Conservation (phyloP, 495 filamentous ascomycete species). For the Neurospora tetraspora region DNA sequence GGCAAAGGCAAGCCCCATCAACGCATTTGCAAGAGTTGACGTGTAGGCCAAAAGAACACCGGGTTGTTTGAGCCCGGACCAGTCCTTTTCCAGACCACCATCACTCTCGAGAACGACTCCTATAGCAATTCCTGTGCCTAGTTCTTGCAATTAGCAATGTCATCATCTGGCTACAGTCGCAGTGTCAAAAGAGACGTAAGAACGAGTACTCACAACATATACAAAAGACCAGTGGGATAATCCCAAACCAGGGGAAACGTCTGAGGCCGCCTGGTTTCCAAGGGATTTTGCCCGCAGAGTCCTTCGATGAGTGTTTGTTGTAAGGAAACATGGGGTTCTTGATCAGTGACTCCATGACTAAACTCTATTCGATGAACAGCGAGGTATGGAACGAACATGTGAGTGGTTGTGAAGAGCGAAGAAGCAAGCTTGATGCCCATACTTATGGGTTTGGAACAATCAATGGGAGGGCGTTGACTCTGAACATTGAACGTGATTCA, state of each 20-base stretch:
- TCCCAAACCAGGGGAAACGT: background rate
- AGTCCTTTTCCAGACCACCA: accelerated
- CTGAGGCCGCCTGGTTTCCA: background rate
- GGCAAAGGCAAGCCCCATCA: background rate
- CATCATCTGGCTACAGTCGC: background rate
- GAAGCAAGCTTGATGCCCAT: background rate
- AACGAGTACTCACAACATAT: background rate
- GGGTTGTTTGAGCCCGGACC: background rate
- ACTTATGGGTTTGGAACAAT: background rate
- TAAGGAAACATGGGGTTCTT: background rate
- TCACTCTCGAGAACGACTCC: background rate
- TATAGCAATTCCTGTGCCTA: background rate
- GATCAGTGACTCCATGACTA: background rate
- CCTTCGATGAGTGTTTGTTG: background rate
- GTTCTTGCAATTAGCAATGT: background rate
- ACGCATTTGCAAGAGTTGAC: background rate
- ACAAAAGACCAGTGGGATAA: background rate
- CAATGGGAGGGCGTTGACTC: background rate
- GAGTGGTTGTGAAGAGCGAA: background rate
- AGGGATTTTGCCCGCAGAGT: background rate
- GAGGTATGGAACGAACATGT: background rate
- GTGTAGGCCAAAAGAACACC: background rate
- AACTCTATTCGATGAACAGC: background rate
- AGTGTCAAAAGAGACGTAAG: background rate
- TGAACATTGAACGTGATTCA: background rate